phyloP scores from a whole-genome alignment of 257 asterid genomes.

The Solanum pimpinellifolium region DNA sequence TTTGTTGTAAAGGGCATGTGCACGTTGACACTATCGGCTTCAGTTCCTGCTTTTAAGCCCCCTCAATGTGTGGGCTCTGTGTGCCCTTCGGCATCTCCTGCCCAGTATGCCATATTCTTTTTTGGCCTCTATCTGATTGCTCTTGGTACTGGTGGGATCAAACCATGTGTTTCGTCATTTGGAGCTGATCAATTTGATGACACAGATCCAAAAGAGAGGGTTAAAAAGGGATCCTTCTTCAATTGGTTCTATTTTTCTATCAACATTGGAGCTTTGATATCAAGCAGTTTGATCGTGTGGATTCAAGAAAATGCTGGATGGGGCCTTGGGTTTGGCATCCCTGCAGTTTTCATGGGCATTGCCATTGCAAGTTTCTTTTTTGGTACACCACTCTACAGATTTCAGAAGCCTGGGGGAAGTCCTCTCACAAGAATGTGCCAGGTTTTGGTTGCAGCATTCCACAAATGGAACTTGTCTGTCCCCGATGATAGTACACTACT shows the following conservation, averaged over 20 bases:
- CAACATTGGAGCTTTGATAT: slow-evolving; percentile 79
- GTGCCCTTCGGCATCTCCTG: slow-evolving; percentile 73
- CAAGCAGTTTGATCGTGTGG: slow-evolving; percentile 89
- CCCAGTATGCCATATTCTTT: slow-evolving; percentile 65
- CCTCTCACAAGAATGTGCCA: slow-evolving; percentile 92
- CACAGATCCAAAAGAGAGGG: slow-evolving; percentile 76
- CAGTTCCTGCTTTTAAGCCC: slow-evolving; percentile 66
- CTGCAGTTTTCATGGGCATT: slow-evolving; percentile 66
- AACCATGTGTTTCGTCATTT: slow-evolving; percentile 92
- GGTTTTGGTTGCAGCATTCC: slow-evolving; percentile 73
- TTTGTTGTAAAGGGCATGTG: slow-evolving; percentile 67
- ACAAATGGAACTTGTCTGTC: slow-evolving; percentile 43
- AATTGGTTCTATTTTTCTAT: slow-evolving; percentile 92
- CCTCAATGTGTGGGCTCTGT: slow-evolving; percentile 63
- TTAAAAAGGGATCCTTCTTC: slow-evolving; percentile 89
- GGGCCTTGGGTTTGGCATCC: slow-evolving; percentile 97
- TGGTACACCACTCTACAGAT: slow-evolving; percentile 78
- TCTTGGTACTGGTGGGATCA: slow-evolving; percentile 94
- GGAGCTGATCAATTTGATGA: slow-evolving; percentile 98
- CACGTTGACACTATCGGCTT: slow-evolving; percentile 73
- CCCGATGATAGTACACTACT: slow-evolving; percentile 68
- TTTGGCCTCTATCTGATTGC: slow-evolving; percentile 80
- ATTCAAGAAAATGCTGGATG: slow-evolving; percentile 94
- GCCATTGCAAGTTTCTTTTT: slow-evolving; percentile 77
- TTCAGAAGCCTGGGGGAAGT: slow-evolving; percentile 98